Evolutionary conservation across 495 filamentous ascomycete species (phyloP).

Genomic region (Penicillium dipodomyicola): DNA sequence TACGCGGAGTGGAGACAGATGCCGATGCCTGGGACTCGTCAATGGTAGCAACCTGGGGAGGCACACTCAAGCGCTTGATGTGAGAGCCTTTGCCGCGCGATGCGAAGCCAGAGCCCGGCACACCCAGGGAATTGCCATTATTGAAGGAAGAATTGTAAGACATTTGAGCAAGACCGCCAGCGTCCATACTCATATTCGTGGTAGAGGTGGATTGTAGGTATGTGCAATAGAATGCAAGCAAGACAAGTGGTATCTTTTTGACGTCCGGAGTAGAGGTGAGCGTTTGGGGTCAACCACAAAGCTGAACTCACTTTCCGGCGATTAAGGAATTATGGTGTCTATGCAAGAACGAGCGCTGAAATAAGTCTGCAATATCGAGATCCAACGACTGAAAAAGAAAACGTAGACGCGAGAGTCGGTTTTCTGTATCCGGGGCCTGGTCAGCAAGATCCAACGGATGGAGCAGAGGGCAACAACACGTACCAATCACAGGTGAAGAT

Average conservation of each 20-base stretch:
- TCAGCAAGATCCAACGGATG: conserved; percentile 1
- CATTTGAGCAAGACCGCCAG: conserved; percentile 99
- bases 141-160: conserved; percentile 75
- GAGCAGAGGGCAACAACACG: conserved; percentile 6
- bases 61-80: conserved; percentile 77
- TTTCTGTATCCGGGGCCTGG: conserved; percentile 22
- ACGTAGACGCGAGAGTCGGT: conserved; percentile 16
- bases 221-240: conserved; percentile 35
- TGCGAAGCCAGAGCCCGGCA: conserved; percentile 75
- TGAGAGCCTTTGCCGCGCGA: conserved; percentile 77
- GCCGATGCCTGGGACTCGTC: conserved; percentile 59
- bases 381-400: conserved; percentile 13
- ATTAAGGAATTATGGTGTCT: conserved; percentile 43
- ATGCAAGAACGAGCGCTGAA: conserved; percentile 20
- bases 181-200: conserved; percentile 79
- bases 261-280: conserved; percentile 18
- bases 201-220: conserved; percentile 27
- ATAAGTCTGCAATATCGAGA: conserved; percentile 18
- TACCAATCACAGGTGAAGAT: conserved; percentile 26
- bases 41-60: conserved; percentile 61
- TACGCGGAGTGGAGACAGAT: conserved; percentile 71
- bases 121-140: conserved; percentile 63
- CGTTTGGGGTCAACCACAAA: conserved; percentile 37
- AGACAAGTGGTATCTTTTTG: conserved; percentile 22
- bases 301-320: conserved; percentile 25